These are phyloP conservation scores for Dioszegia aurantiaca DNA, from an alignment of 768 basidiomycete genomes.

Conservation along the genomic window DNA sequence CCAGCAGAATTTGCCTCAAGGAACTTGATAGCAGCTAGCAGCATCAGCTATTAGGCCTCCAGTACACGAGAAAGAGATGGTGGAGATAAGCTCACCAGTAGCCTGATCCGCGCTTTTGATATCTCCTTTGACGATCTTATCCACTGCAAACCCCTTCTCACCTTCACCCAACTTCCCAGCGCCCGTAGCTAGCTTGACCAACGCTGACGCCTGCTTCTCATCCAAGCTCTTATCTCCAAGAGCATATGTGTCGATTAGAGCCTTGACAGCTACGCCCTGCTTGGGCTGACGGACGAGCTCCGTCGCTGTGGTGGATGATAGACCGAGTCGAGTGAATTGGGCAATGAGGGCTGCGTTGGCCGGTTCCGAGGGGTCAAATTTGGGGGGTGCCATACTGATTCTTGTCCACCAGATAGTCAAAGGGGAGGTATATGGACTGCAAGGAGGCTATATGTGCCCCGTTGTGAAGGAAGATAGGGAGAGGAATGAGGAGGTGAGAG, in stretches of 20 bases:
- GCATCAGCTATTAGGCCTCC: constrained; percentile 1
- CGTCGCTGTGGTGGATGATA: constrained; percentile 70
- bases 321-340: constrained; percentile 73
- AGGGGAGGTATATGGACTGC: neutral
- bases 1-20: constrained; percentile 59
- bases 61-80: neutral
- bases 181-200: constrained; percentile 66
- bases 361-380: constrained; percentile 53
- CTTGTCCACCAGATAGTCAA: neutral
- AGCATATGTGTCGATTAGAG: constrained; percentile 63
- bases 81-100: constrained; percentile 62
- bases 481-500: too few relatives aligned
- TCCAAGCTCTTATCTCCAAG: constrained; percentile 59
- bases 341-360: constrained; percentile 55
- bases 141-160: constrained; percentile 64
- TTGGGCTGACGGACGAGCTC: constrained; percentile 80
- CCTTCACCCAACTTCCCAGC: constrained; percentile 61
- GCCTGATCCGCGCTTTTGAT: constrained; percentile 83
- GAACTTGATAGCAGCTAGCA: constrained; percentile 71
- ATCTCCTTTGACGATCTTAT: constrained; percentile 67
- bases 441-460: neutral
- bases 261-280: constrained; percentile 66
- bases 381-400: constrained; percentile 49
- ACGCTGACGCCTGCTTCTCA: constrained; percentile 71
- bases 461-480: too few relatives aligned